Percentiles rank a stretch among this genome's conserved stretches.
These are phyloP conservation scores for Coemansia erecta DNA, from an alignment of 192 early-diverging fungal genomes.

Conservation along the genomic window DNA sequence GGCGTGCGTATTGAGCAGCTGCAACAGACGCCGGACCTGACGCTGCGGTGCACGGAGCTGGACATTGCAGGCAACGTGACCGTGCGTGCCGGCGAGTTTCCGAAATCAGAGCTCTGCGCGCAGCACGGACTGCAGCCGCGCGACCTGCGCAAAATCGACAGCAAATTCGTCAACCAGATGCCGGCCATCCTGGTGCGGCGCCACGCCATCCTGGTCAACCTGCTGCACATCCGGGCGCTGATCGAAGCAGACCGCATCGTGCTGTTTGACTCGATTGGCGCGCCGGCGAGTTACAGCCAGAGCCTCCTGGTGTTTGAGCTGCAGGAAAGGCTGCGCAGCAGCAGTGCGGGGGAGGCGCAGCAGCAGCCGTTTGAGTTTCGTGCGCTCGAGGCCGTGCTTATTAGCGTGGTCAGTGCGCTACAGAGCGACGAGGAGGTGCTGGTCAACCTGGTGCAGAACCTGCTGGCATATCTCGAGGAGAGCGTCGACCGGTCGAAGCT, in stretches of 20 bases:
- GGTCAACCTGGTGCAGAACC: slow-evolving; percentile 61
- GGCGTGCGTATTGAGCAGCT: slow-evolving; percentile 21
- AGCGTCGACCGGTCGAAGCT: slow-evolving; percentile 71
- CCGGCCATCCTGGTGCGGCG: slow-evolving; percentile 80
- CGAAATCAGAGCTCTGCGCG: slow-evolving; percentile 75
- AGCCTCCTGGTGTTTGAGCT: slow-evolving; percentile 76
- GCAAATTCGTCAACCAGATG: slow-evolving; percentile 71
- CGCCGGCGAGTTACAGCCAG: slow-evolving; percentile 69
- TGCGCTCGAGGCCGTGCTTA: slow-evolving; percentile 79
- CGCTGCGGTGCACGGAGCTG: slow-evolving; percentile 63
- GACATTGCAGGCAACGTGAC: slow-evolving; percentile 68
- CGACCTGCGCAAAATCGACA: slow-evolving; percentile 82
- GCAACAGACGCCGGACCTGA: slow-evolving; percentile 31
- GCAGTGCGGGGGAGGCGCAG: slow-evolving; percentile 12
- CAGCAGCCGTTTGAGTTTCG: slow-evolving; percentile 56
- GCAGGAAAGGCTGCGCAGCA: slow-evolving; percentile 66
- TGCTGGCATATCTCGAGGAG: slow-evolving; percentile 71
- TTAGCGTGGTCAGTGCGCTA: slow-evolving; percentile 64
- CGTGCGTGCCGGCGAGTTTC: slow-evolving; percentile 70
- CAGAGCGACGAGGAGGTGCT: slow-evolving; percentile 71
- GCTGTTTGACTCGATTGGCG: slow-evolving; percentile 70
- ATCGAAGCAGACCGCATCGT: slow-evolving; percentile 77
- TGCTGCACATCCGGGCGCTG: slow-evolving; percentile 77
- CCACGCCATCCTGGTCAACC: slow-evolving; percentile 79
- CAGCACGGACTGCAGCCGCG: slow-evolving; percentile 77